Percentiles rank a stretch among this genome's conserved stretches.
phyloP scores from a whole-genome alignment of 176 grass and related monocot genomes.

The Musa itinerans region DNA sequence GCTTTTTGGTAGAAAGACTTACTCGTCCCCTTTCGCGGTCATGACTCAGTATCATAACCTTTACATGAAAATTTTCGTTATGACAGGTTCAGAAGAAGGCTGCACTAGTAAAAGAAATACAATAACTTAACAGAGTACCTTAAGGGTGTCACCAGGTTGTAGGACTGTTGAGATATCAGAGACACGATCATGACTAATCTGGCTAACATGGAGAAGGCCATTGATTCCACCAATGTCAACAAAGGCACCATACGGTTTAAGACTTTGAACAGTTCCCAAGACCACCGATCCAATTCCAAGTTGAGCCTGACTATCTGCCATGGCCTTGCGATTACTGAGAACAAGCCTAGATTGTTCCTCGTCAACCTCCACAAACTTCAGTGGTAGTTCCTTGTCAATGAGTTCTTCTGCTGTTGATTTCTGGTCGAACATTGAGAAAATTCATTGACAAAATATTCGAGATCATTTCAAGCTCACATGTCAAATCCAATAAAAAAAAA shows the following conservation, averaged over 20 bases:
- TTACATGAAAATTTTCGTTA: neutral
- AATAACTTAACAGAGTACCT: conserved; percentile 42
- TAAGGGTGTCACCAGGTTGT: conserved; percentile 83
- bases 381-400: conserved; percentile 60
- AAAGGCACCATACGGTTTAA: conserved; percentile 92
- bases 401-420: conserved; percentile 72
- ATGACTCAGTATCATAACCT: conserved; percentile 98
- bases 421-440: conserved; percentile 24
- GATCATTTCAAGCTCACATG: neutral
- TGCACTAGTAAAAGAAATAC: neutral
- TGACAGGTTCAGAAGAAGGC: conserved; percentile 15
- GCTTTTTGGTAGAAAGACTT: conserved; percentile 92
- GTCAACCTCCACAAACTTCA: conserved; percentile 93
- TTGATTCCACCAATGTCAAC: conserved; percentile 95
- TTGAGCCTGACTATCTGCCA: conserved; percentile 89
- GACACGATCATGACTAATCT: conserved; percentile 96
- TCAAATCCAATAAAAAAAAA: neutral
- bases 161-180: conserved; percentile 85
- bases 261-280: conserved; percentile 79
- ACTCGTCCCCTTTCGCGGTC: conserved; percentile 90
- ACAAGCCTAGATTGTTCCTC: conserved; percentile 87
- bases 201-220: conserved; percentile 95
- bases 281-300: conserved; percentile 95
- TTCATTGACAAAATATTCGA: neutral
- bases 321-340: conserved; percentile 89